Evolutionary conservation across 768 basidiomycete species (phyloP), one percentile per base, ranked within the genome.

Genomic region (Neoboletus brunneissimus): DNA sequence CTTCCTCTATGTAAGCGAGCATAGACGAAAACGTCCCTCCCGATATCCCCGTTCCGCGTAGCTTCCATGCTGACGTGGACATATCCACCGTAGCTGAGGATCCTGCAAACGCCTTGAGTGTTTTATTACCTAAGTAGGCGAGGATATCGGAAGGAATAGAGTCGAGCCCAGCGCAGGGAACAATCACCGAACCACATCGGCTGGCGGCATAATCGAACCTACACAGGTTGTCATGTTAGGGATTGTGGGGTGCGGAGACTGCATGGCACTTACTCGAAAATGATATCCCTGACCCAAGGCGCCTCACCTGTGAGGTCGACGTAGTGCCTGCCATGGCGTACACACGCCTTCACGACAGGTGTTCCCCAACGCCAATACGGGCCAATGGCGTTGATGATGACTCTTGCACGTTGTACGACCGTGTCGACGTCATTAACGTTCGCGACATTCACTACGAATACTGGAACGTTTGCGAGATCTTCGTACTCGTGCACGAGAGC

Each of bases 271-370:
- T 60, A 84, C 87, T 79, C 67, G 29, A 72, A 34, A 46, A 91
- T 83, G 48, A 91, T 86, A 15, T 83, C 73, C 57, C 73, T 74
- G 45, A 88, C 79, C 84, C 87, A 94, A 3, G 76, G 73, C 0
- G 79, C 72, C 68, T 95, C 93, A 9, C 89, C 88, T 2, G 88
- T 84, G 34, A 94, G 75, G 71, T 98, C 95, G 27, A 93, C 84
- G 67, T 96, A 96, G 71, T 95, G 91, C 8, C 83, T 80, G 6
- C 89, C 86, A 55, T 87, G 75, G 35, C 74, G 75, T 5, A 86
- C 88, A 59, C 94, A 96, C 5, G 88, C 86, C 54, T 82, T 89
- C 20, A 92, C 88, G 13, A 94, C 86, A 10, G 83, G 79, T n/a
- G 84, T 84, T 3, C 91, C 88, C 73, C 79, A 89, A 7, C 67